These are phyloP conservation scores for Ustilago esculenta DNA, from an alignment of 1,284 basidiomycete genomes.

Conservation along the genomic window DNA sequence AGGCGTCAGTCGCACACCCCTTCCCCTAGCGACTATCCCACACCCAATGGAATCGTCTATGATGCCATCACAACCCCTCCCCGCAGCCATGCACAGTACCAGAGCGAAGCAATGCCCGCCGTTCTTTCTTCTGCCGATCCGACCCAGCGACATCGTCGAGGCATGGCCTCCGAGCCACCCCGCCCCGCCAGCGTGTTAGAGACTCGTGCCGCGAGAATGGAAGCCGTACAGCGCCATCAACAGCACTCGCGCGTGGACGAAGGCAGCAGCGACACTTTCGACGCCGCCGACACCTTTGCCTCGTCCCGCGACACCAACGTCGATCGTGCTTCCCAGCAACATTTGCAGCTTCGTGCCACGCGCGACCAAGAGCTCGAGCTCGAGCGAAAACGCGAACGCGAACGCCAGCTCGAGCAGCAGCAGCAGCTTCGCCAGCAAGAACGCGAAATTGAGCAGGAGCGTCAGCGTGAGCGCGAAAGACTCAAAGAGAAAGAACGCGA, in stretches of 20 bases:
- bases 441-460: slow-evolving; percentile 19
- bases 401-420: slow-evolving; percentile 14
- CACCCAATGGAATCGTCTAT: slow-evolving; percentile 24
- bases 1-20: slow-evolving; percentile 27
- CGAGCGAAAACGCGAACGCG: slow-evolving; percentile 14
- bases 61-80: slow-evolving; percentile 22
- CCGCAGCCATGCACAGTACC: slow-evolving; percentile 22
- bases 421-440: slow-evolving; percentile 24
- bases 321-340: slow-evolving; percentile 35
- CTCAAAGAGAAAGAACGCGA: slow-evolving; percentile 33
- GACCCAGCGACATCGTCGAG: slow-evolving; percentile 31
- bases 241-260: slow-evolving; percentile 29
- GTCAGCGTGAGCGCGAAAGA: slow-evolving; percentile 22
- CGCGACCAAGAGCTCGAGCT: slow-evolving; percentile 29
- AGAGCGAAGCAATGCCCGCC: slow-evolving; percentile 22
- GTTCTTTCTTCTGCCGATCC: slow-evolving; percentile 14
- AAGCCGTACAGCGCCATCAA: slow-evolving; percentile 38
- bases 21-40: slow-evolving; percentile 5
- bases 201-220: slow-evolving; percentile 31
- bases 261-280: slow-evolving; percentile 38
- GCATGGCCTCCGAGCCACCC: slow-evolving; percentile 42
- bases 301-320: slow-evolving; percentile 43
- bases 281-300: slow-evolving; percentile 30
- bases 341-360: slow-evolving; percentile 26
- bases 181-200: slow-evolving; percentile 55